Evolutionary conservation across 257 asterid species (phyloP).

Genomic region (Plectranthus barbatus): DNA sequence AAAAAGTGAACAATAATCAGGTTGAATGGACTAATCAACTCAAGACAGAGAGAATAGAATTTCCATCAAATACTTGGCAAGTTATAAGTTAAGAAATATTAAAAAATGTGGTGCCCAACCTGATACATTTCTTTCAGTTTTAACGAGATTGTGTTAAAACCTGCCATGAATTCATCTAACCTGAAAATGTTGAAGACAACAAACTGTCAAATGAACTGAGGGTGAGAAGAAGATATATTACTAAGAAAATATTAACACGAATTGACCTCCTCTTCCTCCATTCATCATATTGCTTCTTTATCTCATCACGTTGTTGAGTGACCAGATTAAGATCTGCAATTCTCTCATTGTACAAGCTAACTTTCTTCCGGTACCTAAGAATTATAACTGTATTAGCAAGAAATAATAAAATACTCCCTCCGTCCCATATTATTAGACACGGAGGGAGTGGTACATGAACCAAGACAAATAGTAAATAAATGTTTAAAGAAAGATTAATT

Average conservation of each 20-base stretch:
- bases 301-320: constrained; percentile 81
- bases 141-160: constrained; percentile 85
- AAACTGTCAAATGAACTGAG: neutral
- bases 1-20: too few species aligned
- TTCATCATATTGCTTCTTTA: constrained; percentile 84
- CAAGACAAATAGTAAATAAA: too few species aligned
- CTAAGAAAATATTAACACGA: neutral
- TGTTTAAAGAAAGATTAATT: too few species aligned
- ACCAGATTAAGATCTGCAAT: constrained; percentile 78
- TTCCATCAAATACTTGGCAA: constrained; percentile 3
- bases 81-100: constrained; percentile 1
- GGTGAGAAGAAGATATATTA: neutral
- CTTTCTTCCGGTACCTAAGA: constrained; percentile 72
- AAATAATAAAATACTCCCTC: too few species aligned
- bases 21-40: neutral
- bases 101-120: constrained; percentile 31
- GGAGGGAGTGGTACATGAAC: too few species aligned
- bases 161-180: constrained; percentile 96
- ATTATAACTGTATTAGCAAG: neutral
- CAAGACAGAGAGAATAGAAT: neutral
- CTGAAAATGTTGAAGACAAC: constrained; percentile 32
- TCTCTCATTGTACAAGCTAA: constrained; percentile 66
- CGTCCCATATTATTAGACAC: too few species aligned
- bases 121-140: constrained; percentile 98
- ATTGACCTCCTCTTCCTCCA: constrained; percentile 80